A percentile compares a stretch with the other conserved stretches of the same genome.
phyloP scores from a whole-genome alignment of 495 filamentous ascomycete species.

The Penicillium antarcticum region DNA sequence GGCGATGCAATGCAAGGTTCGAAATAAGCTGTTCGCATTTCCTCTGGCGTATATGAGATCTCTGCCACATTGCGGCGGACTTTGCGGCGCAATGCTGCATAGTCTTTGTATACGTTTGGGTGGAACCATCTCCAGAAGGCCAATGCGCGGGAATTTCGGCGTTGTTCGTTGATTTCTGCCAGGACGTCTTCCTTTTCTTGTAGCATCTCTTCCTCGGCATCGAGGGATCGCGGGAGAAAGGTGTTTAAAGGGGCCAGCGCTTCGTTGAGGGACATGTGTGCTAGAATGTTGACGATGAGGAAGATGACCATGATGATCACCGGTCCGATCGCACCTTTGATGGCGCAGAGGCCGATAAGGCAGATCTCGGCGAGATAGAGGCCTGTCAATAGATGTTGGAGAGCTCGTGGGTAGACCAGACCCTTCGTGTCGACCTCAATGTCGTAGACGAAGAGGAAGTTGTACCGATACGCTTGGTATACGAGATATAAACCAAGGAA shows the following conservation, averaged over 20 bases:
- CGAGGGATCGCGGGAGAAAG: constrained; percentile 63
- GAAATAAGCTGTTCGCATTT: constrained; percentile 57
- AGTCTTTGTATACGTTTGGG: constrained; percentile 72
- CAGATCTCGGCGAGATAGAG: constrained; percentile 80
- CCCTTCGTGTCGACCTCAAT: constrained; percentile 82
- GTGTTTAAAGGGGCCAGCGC: constrained; percentile 71
- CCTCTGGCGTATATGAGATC: constrained; percentile 51
- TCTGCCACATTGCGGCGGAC: constrained; percentile 58
- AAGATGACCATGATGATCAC: constrained; percentile 76
- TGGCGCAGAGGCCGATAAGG: constrained; percentile 81
- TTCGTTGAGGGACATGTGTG: constrained; percentile 71
- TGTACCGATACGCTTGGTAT: constrained; percentile 89
- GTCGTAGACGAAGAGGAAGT: constrained; percentile 85
- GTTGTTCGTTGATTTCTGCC: constrained; percentile 20
- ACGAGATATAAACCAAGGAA: constrained; percentile 75
- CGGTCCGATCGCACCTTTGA: constrained; percentile 66
- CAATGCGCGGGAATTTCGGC: constrained; percentile 16
- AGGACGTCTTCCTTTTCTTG: constrained; percentile 35
- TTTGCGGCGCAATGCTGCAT: constrained; percentile 62
- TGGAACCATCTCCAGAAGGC: constrained; percentile 67
- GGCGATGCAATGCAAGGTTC: constrained; percentile 62
- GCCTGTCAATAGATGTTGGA: constrained; percentile 82
- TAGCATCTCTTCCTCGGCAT: constrained; percentile 42
- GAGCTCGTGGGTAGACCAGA: constrained; percentile 77
- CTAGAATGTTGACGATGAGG: constrained; percentile 71